A percentile compares a stretch with the other conserved stretches of the same genome.
Conservation (phyloP, 805 yeast species). For the Pichia membranifaciens region DNA sequence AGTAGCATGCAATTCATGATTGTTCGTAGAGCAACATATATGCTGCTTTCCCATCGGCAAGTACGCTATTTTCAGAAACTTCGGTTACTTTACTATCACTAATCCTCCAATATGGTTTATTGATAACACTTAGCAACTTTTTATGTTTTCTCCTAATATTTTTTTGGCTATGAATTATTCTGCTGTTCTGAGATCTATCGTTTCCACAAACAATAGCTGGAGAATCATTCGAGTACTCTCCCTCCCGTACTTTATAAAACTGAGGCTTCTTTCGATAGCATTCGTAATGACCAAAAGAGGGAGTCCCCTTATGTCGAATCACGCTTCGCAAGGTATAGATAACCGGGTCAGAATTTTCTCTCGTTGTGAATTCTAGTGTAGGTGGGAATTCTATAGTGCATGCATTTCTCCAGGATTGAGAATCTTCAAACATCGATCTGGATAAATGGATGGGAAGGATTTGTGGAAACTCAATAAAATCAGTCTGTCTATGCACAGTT, state of each 20-base stretch:
- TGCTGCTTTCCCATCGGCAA: constrained; percentile 67
- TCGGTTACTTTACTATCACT: constrained; percentile 73
- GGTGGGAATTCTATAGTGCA: constrained; percentile 68
- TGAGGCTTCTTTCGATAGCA: constrained; percentile 76
- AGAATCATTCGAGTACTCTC: constrained; percentile 20
- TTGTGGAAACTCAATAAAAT: constrained; percentile 60
- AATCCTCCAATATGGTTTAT: constrained; percentile 75
- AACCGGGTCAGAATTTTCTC: not conserved
- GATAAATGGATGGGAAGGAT: constrained; percentile 78
- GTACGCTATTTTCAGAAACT: constrained; percentile 48
- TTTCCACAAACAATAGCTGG: constrained; percentile 10
- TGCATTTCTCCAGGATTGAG: constrained; percentile 62
- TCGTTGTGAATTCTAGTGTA: constrained; percentile 34
- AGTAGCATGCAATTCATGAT: too few species aligned
- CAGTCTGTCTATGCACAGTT: constrained; percentile 60
- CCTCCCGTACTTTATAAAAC: constrained; percentile 37
- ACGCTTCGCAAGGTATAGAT: constrained; percentile 60
- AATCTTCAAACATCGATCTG: constrained; percentile 70
- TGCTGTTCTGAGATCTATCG: not conserved
- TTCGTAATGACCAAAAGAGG: constrained; percentile 85
- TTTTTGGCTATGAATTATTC: not conserved
- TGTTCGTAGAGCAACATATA: constrained; percentile 79
- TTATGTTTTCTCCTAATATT: constrained; percentile 27
- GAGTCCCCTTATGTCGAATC: constrained; percentile 84
- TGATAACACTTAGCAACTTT: constrained; percentile 48